Base-by-base conservation (phyloP, 805 yeast genomes). In the Grigorovia humatica region DNA sequence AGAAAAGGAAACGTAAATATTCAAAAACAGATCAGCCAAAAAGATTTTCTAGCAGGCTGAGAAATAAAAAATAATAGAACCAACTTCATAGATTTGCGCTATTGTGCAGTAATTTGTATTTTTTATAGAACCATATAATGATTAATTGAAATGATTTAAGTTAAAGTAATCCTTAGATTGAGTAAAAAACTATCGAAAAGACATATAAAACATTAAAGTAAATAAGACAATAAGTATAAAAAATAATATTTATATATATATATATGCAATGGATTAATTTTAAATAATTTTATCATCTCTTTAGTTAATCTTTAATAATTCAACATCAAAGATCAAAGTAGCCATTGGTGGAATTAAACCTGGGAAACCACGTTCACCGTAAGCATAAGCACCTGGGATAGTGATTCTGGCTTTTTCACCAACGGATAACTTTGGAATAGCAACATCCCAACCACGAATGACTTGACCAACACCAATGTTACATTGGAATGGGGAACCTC, bases 301-400 rank as follows among this genome's bases (percentile, higher is more conserved):
- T 63, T 65, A 73, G 66, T 72, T 73, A 54, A 72, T 69, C 63
- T 71, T 73, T 62, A 73, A 64, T 62, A 86, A 78, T 71, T 86
- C 91, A 56, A 86, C 93, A 60, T 86, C 93, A 61, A 86, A 86
- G 63, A 88, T 74, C 73, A 91, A 80, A 60, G 96, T 90, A 58
- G 97, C 95, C 71, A 88, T 88, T 61, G 96, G 96, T 59, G 98
- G 98, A 67, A 91, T 91, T 67, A 88, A 75, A 61, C 96, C 96
- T 61, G 97, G 97, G 82, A 85, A 88, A 48, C 98, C 98, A 73
- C 95, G 83, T 58, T 79, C 78, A 57, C 97, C 97, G 73, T 91
- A 91, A 60, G 95, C 98, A 74, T 87, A 85, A 63, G 82, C 80
- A 59, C 96, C 95, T 63, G 96, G 95, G 63, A 91, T 88, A 63